phyloP scores from a whole-genome alignment of 2,329 filamentous ascomycete species.

The Berkeleyomyces basicola region DNA sequence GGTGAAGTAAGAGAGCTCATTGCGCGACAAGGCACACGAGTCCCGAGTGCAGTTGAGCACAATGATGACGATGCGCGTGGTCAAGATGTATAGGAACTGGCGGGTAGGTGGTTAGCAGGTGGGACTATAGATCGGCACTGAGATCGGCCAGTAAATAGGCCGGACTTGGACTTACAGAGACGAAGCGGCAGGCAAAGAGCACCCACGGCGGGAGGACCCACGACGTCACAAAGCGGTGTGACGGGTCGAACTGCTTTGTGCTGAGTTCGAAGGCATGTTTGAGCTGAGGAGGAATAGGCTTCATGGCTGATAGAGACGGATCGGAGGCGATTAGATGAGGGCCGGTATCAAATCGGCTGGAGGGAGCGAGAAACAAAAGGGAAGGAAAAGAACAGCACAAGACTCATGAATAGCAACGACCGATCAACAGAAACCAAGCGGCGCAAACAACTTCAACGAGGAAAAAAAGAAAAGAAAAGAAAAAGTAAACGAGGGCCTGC shows the following conservation, averaged over 20 bases:
- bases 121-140: too few species aligned
- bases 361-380: not conserved
- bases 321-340: not conserved
- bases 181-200: slow-evolving; percentile 40
- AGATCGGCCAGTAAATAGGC: not conserved
- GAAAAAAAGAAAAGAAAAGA: not conserved
- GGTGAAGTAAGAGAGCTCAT: slow-evolving; percentile 69
- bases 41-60: slow-evolving; percentile 40
- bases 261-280: slow-evolving; percentile 24
- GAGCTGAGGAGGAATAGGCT: not conserved
- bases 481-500: not conserved
- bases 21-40: slow-evolving; percentile 30
- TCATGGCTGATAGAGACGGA: not conserved
- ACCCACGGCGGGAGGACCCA: slow-evolving; percentile 56
- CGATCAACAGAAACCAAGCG: not conserved
- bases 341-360: not conserved
- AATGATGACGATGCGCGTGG: slow-evolving; percentile 51
- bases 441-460: not conserved
- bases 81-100: slow-evolving; percentile 51
- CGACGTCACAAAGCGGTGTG: slow-evolving; percentile 60
- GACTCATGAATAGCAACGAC: not conserved
- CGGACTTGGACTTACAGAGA: slow-evolving; percentile 28
- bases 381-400: not conserved
- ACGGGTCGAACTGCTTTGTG: slow-evolving; percentile 32
- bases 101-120: not conserved